phyloP scores from a whole-genome alignment of 139 green algal species.

The Chlorella sp. region DNA sequence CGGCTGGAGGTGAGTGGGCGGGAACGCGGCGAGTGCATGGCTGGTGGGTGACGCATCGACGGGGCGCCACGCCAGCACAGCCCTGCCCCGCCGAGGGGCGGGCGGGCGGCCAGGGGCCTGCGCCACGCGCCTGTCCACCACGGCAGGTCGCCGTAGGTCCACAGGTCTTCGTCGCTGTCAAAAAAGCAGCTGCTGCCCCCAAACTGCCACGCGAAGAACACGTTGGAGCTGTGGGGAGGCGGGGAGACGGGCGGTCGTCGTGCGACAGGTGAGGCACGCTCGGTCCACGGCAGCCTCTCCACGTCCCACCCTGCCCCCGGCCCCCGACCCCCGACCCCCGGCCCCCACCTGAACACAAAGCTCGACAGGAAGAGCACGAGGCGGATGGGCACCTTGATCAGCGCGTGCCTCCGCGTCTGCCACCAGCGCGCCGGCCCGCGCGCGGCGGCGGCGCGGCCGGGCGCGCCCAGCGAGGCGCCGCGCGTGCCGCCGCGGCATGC shows the following conservation, averaged over 20 bases:
- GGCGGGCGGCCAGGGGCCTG: not conserved
- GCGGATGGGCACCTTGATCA: slow-evolving; percentile 21
- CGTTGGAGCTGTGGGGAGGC: too few species aligned
- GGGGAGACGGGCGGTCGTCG: too few species aligned
- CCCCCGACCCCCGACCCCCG: too few species aligned
- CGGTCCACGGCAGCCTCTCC: too few species aligned
- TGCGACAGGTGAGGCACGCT: too few species aligned
- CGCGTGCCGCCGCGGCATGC: slow-evolving; percentile 6
- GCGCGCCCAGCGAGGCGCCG: not conserved
- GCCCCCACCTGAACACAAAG: slow-evolving; percentile 14
- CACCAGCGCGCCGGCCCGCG: not conserved
- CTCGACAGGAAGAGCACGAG: slow-evolving; percentile 18
- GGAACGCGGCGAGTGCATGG: not conserved
- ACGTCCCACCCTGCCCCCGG: too few species aligned
- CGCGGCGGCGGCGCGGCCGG: not conserved
- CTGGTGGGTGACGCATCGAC: not conserved
- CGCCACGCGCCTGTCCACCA: not conserved
- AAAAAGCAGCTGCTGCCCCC: not conserved
- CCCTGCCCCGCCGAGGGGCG: not conserved
- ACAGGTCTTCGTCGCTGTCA: not conserved
- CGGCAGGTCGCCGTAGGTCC: not conserved
- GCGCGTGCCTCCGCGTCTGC: not conserved
- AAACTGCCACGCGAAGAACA: slow-evolving; percentile 9
- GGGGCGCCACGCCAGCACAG: not conserved
- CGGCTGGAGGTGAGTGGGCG: not conserved